Conservation (phyloP, 768 basidiomycete species). For the Phlebiopsis flavidoalba region DNA sequence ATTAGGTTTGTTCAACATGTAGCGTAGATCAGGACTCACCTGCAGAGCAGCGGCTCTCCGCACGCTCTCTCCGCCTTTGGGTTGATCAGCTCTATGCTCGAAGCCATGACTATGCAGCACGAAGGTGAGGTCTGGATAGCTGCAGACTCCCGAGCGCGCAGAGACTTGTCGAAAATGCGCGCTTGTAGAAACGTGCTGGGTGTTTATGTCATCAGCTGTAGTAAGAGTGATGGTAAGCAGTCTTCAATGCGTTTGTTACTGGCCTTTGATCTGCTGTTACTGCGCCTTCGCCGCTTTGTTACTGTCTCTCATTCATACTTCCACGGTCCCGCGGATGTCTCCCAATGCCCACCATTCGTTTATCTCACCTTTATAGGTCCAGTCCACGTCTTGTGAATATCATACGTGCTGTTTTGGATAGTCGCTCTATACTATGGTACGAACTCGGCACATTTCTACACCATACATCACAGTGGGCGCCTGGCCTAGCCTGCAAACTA, state of each 20-base stretch:
- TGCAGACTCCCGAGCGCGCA: conserved; percentile 1
- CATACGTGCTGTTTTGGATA: conserved; percentile 58
- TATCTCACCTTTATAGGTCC: not conserved
- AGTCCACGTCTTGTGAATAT: conserved; percentile 32
- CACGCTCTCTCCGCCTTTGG: conserved; percentile 94
- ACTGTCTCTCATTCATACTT: not conserved
- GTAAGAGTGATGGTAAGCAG: not conserved
- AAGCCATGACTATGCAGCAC: conserved; percentile 26
- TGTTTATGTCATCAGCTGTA: not conserved
- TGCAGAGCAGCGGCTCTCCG: conserved; percentile 86
- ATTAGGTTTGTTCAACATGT: not conserved
- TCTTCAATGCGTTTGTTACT: not conserved
- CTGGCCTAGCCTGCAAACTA: conserved; percentile 53
- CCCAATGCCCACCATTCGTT: conserved; percentile 1
- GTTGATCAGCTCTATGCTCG: conserved; percentile 92
- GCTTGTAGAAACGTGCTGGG: not conserved
- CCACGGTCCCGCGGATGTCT: conserved; percentile 1
- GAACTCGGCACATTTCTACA: conserved; percentile 57
- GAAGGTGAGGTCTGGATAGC: not conserved
- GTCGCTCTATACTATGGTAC: conserved; percentile 60
- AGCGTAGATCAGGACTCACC: conserved; percentile 37
- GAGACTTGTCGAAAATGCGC: not conserved
- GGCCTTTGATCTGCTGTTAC: not conserved
- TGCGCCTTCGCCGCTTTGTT: not conserved
- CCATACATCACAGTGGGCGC: conserved; percentile 42